A percentile compares a stretch with the other conserved stretches of the same genome.
phyloP scores from a whole-genome alignment of 768 basidiomycete species.

The Amyloporia xantha region DNA sequence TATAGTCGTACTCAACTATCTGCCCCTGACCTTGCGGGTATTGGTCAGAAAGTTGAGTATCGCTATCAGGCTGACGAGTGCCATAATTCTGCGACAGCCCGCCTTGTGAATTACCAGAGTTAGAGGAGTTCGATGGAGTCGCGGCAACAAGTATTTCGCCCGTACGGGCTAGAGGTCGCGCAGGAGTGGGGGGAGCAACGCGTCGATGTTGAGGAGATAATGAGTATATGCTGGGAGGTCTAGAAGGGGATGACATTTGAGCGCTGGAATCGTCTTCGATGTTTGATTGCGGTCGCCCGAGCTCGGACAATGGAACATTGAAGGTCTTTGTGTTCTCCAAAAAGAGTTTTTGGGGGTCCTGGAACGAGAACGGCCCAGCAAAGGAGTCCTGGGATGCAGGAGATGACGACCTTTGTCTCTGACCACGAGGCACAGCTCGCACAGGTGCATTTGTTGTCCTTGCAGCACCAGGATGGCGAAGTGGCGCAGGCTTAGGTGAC shows the following conservation, averaged over 20 bases:
- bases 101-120: conserved; percentile 35
- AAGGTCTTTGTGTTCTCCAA: conserved; percentile 42
- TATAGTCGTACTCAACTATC: not conserved
- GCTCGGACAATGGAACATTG: conserved; percentile 50
- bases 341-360: conserved; percentile 40
- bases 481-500: conserved; percentile 16
- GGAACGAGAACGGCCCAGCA: conserved; percentile 37
- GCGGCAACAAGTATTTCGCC: conserved; percentile 39
- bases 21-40: conserved; percentile 8
- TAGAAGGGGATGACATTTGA: not conserved
- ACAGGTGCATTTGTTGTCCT: conserved; percentile 20
- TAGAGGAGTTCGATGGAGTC: conserved; percentile 36
- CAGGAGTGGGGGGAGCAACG: not conserved
- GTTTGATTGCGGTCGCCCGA: conserved; percentile 30
- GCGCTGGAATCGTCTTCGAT: conserved; percentile 5
- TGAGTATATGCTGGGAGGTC: not conserved
- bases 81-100: not conserved
- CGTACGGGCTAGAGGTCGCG: not conserved
- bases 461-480: not conserved
- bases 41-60: conserved; percentile 8
- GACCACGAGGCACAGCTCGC: conserved; percentile 16
- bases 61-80: not conserved
- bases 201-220: not conserved
- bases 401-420: conserved; percentile 30
- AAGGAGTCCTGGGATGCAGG: conserved; percentile 57